These are phyloP conservation scores for Citrus glauca DNA, from an alignment of 345 rosid species.

Conservation along the genomic window DNA sequence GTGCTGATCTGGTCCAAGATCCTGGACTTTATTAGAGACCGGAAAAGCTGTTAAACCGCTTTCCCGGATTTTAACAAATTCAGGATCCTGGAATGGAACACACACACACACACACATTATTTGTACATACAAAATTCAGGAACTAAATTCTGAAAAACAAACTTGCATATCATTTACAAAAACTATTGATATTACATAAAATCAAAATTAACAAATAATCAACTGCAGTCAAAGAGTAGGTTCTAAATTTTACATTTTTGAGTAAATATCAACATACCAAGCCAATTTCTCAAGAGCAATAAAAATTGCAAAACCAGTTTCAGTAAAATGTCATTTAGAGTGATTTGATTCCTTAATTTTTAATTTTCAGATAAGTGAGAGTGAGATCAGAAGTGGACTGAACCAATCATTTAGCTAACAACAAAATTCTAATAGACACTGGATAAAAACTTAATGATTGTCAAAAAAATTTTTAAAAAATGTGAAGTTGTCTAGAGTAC, in stretches of 20 bases:
- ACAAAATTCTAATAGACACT: not conserved
- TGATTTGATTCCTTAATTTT: not conserved
- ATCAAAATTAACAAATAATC: not conserved
- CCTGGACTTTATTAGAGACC: no score
- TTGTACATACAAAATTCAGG: not conserved
- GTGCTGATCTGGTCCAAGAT: no score
- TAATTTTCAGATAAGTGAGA: not conserved
- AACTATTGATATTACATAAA: not conserved
- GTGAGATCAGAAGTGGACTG: not conserved
- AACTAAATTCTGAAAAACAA: not conserved
- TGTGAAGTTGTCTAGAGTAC: not conserved
- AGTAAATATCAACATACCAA: not conserved
- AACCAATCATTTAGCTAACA: not conserved
- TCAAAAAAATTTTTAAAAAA: rapidly evolving
- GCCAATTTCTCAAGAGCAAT: not conserved
- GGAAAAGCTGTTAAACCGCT: no score
- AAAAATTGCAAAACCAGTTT: not conserved
- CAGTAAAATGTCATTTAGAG: not conserved
- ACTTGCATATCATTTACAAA: not conserved
- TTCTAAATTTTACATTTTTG: not conserved
- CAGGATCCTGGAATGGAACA: no score
- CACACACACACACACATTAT: not conserved
- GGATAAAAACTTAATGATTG: not conserved
- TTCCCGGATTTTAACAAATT: no score
- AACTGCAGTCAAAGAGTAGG: not conserved